A percentile compares a stretch with the other conserved stretches of the same genome.
Evolutionary conservation across 2,329 filamentous ascomycete genomes (phyloP).

Genomic region (Passalora sequoiae): DNA sequence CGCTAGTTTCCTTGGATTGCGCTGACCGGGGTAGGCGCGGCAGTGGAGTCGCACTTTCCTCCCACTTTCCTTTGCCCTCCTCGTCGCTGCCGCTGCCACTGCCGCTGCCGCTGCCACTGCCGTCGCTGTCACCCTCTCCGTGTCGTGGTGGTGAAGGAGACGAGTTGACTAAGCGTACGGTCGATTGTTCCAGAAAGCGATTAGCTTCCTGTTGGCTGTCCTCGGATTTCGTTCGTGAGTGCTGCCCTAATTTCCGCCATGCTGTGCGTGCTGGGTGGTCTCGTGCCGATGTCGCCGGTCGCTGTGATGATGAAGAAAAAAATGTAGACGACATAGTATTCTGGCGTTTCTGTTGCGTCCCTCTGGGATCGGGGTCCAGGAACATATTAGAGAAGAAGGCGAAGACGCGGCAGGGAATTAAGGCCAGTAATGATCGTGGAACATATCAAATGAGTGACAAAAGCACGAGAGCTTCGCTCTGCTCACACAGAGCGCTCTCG

Average conservation of each 20-base stretch:
- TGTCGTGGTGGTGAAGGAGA: slow-evolving; percentile 22
- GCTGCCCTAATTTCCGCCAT: slow-evolving; percentile 21
- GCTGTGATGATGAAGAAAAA: slow-evolving; percentile 19
- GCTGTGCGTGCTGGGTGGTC: slow-evolving; percentile 18
- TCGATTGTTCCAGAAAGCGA: slow-evolving; percentile 21
- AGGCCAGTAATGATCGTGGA: slow-evolving; percentile 15
- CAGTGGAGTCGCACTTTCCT: slow-evolving; percentile 11
- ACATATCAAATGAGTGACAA: slow-evolving; percentile 21
- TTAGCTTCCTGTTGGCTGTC: slow-evolving; percentile 19
- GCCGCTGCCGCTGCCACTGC: background rate
- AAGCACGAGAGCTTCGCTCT: slow-evolving; percentile 20
- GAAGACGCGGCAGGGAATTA: no score
- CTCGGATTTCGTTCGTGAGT: slow-evolving; percentile 26
- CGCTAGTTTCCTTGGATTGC: slow-evolving; percentile 24
- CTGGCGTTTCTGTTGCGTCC: slow-evolving; percentile 9
- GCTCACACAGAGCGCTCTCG: slow-evolving; percentile 16
- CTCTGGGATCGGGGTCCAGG: slow-evolving; percentile 28
- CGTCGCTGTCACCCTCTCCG: slow-evolving; percentile 3
- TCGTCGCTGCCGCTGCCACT: slow-evolving; percentile 14
- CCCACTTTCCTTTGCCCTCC: slow-evolving; percentile 14
- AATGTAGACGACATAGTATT: slow-evolving; percentile 12
- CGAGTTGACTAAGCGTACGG: slow-evolving; percentile 32
- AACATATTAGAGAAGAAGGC: slow-evolving; percentile 29
- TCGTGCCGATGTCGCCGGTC: slow-evolving; percentile 18
- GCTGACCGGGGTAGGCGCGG: slow-evolving; percentile 14